A percentile compares a stretch with the other conserved stretches of the same genome.
Evolutionary conservation across 2,329 filamentous ascomycete species (phyloP).

Genomic region (Thermomyces lanuginosus): DNA sequence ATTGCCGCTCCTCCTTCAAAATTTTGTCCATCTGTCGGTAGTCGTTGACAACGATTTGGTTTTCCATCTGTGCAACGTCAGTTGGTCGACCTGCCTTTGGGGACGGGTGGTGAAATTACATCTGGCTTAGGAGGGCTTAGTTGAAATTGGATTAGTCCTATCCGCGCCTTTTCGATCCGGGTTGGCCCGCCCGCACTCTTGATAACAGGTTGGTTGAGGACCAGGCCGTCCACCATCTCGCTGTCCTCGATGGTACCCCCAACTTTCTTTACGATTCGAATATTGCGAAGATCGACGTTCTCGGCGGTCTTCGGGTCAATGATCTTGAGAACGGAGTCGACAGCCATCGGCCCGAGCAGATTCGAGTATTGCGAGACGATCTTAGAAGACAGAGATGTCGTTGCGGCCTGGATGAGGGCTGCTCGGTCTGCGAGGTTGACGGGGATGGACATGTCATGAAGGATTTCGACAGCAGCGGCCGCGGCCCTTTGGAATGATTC

Average conservation of each 20-base stretch:
- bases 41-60: slow-evolving; percentile 97
- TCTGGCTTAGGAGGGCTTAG: slow-evolving; percentile 95
- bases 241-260: slow-evolving; percentile 97
- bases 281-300: slow-evolving; percentile 92
- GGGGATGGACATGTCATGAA: slow-evolving; percentile 90
- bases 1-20: slow-evolving; percentile 94
- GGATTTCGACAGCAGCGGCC: slow-evolving; percentile 68
- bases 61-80: slow-evolving; percentile 61
- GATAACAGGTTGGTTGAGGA: slow-evolving; percentile 79
- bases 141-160: slow-evolving; percentile 96
- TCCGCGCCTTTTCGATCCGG: slow-evolving; percentile 92
- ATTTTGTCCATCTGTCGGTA: slow-evolving; percentile 99
- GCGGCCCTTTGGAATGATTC: slow-evolving; percentile 95
- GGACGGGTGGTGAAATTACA: slow-evolving; percentile 34
- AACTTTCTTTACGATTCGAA: slow-evolving; percentile 92
- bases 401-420: slow-evolving; percentile 86
- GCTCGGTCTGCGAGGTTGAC: slow-evolving; percentile 76
- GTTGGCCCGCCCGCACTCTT: slow-evolving; percentile 84
- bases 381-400: slow-evolving; percentile 93
- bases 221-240: slow-evolving; percentile 87
- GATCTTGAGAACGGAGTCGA: slow-evolving; percentile 87
- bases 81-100: slow-evolving; percentile 5
- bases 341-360: slow-evolving; percentile 89
- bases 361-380: slow-evolving; percentile 97
- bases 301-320: slow-evolving; percentile 92